These are phyloP conservation scores for Rhizophora mangle DNA, from an alignment of 345 rosid genomes.

Conservation along the genomic window DNA sequence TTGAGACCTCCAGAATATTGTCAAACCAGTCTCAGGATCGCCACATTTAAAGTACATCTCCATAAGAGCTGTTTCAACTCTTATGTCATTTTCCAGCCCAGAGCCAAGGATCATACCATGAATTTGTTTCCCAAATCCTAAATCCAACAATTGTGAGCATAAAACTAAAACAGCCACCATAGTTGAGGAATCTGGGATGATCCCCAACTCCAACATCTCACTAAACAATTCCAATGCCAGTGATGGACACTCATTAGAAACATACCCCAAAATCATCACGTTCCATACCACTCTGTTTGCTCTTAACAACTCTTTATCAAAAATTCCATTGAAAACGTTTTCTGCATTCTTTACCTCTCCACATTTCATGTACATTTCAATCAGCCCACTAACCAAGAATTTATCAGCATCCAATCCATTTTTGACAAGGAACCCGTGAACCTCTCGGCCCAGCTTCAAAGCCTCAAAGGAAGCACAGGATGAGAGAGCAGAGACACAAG, in stretches of 20 bases:
- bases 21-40: constrained; percentile 31
- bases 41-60: constrained; percentile 46
- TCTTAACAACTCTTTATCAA: constrained; percentile 15
- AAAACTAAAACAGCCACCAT: constrained; percentile 36
- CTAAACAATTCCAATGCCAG: constrained; percentile 31
- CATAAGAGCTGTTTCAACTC: constrained; percentile 38
- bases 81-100: constrained; percentile 36
- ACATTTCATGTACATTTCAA: constrained; percentile 50
- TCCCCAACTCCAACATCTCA: constrained; percentile 36
- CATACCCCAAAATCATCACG: constrained; percentile 43
- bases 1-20: constrained; percentile 30
- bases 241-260: constrained; percentile 25
- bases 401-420: constrained; percentile 27
- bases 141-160: constrained; percentile 27
- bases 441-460: constrained; percentile 34
- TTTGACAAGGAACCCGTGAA: constrained; percentile 41
- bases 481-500: constrained; percentile 37
- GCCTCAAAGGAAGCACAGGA: constrained; percentile 32
- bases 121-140: constrained; percentile 33
- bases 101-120: constrained; percentile 28
- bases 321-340: constrained; percentile 24
- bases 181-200: constrained; percentile 38
- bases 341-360: constrained; percentile 34
- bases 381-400: constrained; percentile 35
- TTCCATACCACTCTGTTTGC: constrained; percentile 41